phyloP scores from a whole-genome alignment of 31 red algal species.

The Bonnemaisonia californica region DNA sequence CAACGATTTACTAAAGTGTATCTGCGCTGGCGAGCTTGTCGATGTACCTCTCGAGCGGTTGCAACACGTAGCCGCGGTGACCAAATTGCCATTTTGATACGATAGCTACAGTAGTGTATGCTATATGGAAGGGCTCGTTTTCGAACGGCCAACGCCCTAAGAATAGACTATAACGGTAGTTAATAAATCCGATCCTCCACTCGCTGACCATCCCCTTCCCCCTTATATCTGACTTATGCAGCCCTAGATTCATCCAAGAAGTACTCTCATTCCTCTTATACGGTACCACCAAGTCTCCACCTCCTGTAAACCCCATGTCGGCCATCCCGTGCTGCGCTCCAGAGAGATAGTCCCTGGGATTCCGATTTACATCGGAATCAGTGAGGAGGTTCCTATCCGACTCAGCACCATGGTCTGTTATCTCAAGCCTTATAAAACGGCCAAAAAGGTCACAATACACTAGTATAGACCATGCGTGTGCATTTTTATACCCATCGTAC shows the following conservation, averaged over 20 bases:
- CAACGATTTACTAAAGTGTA: not conserved
- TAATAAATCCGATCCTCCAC: conserved; percentile 31
- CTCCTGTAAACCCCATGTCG: conserved; percentile 14
- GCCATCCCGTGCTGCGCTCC: too few relatives aligned
- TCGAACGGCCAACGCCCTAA: conserved; percentile 21
- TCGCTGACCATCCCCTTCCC: conserved; percentile 25
- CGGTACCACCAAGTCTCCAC: not conserved
- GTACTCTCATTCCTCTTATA: conserved; percentile 15
- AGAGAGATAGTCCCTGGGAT: not conserved
- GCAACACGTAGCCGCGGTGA: conserved; percentile 1
- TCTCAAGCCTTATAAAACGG: conserved; percentile 11
- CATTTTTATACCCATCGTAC: conserved; percentile 17
- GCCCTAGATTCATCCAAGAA: not conserved
- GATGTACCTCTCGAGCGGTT: not conserved
- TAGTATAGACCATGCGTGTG: conserved; percentile 1
- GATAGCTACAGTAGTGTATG: not conserved
- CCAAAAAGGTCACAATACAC: conserved; percentile 27
- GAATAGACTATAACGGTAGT: conserved; percentile 17
- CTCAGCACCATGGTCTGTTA: conserved; percentile 7
- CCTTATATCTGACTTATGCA: conserved; percentile 10
- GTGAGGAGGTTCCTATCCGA: conserved; percentile 21
- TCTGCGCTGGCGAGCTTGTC: not conserved
- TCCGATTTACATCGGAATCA: conserved; percentile 13
- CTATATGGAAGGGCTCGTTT: not conserved
- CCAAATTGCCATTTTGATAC: conserved; percentile 13